Conservation (phyloP, 345 rosid genomes). For the Carallia brachiata region DNA sequence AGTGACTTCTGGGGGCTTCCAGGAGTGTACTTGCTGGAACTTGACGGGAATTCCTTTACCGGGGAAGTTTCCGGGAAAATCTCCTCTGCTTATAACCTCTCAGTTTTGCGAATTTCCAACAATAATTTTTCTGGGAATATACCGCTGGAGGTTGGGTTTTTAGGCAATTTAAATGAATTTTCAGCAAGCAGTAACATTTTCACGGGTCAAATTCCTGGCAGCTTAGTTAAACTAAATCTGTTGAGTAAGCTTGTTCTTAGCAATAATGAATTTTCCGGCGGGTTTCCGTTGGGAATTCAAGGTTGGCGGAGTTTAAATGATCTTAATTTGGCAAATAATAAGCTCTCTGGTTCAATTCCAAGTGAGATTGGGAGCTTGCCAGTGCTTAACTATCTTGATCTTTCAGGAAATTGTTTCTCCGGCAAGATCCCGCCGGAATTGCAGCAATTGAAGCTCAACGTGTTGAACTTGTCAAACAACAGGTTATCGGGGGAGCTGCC, state of each 20-base stretch:
- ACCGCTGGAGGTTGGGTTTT: slow-evolving; percentile 52
- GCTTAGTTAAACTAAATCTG: slow-evolving; percentile 47
- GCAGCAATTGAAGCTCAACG: slow-evolving; percentile 77
- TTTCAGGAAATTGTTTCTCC: slow-evolving; percentile 61
- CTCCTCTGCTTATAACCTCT: slow-evolving; percentile 61
- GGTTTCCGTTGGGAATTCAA: slow-evolving; percentile 52
- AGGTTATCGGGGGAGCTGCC: slow-evolving; percentile 67
- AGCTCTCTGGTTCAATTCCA: slow-evolving; percentile 66
- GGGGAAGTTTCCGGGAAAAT: slow-evolving; percentile 48
- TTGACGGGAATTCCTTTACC: slow-evolving; percentile 51
- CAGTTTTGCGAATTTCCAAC: slow-evolving; percentile 50
- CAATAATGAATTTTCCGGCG: slow-evolving; percentile 59
- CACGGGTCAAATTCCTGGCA: slow-evolving; percentile 49
- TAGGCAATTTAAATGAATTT: slow-evolving; percentile 52
- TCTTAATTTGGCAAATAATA: slow-evolving; percentile 65
- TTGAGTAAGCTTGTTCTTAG: slow-evolving; percentile 70
- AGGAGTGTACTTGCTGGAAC: slow-evolving; percentile 56
- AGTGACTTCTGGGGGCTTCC: slow-evolving; percentile 75
- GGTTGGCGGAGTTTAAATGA: slow-evolving; percentile 64
- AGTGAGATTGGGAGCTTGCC: slow-evolving; percentile 58
- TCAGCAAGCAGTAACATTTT: slow-evolving; percentile 47
- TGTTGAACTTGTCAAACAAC: slow-evolving; percentile 73
- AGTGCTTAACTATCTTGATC: slow-evolving; percentile 86
- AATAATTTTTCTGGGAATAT: slow-evolving; percentile 62
- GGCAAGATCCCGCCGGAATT: slow-evolving; percentile 65